Base-by-base conservation (phyloP, 805 yeast species). In the Yarrowia divulgata region DNA sequence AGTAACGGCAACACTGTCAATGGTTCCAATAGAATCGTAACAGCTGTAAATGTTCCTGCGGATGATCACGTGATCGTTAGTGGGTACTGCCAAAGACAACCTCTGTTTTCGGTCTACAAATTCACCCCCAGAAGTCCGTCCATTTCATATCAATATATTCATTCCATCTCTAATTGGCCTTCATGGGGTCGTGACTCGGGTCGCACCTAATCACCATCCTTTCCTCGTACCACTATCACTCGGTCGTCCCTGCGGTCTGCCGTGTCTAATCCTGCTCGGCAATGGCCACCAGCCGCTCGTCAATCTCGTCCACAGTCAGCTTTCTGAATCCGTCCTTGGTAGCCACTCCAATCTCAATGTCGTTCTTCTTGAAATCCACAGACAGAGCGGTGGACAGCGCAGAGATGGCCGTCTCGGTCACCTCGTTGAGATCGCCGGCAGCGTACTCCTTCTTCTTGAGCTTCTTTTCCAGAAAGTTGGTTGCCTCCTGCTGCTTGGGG, bases 401-500 rank as follows among this genome's bases (percentile, higher is more conserved):
- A 48, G 90, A 85, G 72, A 95, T 93, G 37, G 93, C 97, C 77
- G 88, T 87, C 79, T 95, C 99, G 14, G 92, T 97, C 18, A 93
- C 92, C 67, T 86, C 85, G 75, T 88, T 88, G 97, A 97, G 91
- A 75, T 88, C 91, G 29, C 97, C 98, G 50, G 86, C 85, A 14
- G 88, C 88, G 71, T 81, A 77, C 66, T 86, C 88, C 73, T 85
- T 86, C 78, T 87, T 87, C 83, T 95, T 95, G 79, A 88, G 90
- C 76, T 89, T 90, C 83, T 94, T 94, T 78, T 95, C 98, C 75
- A 95, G 84, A 73, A 89, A 88, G 57, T 97, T 92, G 71, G 89
- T 88, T 54, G 97, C 91, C 80, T 95, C 98, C 79, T 93, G 98
- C 81, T 93, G 98, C 80, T 94, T 95, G 68, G 98, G 98, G 3